Percentiles rank a stretch among this genome's conserved stretches.
Conservation (phyloP, 208 protist species). For the Acanthamoeba triangularis region DNA sequence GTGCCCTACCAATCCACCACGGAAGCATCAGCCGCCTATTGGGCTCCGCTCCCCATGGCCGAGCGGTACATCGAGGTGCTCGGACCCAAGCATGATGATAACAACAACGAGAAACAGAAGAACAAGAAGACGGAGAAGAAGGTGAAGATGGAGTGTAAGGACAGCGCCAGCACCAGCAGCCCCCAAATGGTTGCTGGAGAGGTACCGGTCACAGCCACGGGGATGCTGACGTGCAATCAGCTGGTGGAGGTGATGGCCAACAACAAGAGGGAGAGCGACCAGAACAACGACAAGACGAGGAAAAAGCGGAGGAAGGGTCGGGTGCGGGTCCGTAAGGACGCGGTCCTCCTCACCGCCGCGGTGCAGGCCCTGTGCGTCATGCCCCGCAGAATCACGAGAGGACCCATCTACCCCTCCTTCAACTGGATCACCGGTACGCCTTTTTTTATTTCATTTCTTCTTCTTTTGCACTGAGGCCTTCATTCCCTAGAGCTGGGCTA, state of each 20-base stretch:
- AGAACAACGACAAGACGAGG: neutral
- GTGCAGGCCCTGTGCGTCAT: neutral
- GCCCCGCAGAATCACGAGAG: neutral
- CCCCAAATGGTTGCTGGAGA: neutral
- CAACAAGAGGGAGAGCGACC: neutral
- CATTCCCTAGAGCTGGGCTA: constrained; percentile 12
- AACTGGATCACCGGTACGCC: constrained; percentile 1
- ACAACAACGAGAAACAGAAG: too few species aligned
- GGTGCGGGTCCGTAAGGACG: neutral
- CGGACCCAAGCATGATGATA: too few species aligned
- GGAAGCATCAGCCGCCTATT: too few species aligned
- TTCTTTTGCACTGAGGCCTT: neutral
- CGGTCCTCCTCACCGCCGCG: neutral
- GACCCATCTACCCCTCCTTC: constrained; percentile 15
- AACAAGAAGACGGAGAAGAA: too few species aligned
- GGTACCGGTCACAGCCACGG: neutral
- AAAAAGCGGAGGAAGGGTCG: neutral
- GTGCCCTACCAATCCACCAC: too few species aligned
- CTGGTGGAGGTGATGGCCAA: constrained; percentile 9
- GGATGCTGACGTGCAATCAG: neutral
- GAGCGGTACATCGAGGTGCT: too few species aligned
- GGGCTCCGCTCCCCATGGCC: too few species aligned
- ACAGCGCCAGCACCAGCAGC: too few species aligned
- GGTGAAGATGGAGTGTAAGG: too few species aligned
- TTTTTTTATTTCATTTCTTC: neutral